phyloP scores from a whole-genome alignment of 2,329 filamentous ascomycete genomes.

The Fusarium marasasianum region DNA sequence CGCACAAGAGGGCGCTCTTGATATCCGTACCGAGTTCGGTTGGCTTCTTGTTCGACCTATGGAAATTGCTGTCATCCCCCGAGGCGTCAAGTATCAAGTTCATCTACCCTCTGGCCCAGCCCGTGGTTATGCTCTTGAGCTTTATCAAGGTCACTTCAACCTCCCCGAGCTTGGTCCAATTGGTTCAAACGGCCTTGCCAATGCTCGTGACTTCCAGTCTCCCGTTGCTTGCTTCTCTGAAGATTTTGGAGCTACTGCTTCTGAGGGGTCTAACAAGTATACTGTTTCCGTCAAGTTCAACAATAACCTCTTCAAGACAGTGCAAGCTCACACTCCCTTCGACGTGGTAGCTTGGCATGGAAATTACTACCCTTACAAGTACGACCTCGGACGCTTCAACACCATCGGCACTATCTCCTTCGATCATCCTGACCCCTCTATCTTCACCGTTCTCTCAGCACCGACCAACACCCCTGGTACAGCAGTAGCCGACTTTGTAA shows the following conservation, averaged over 20 bases:
- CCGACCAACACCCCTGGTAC: slow-evolving; percentile 69
- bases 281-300: slow-evolving; percentile 72
- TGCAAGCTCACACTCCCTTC: slow-evolving; percentile 77
- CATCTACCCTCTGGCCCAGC: slow-evolving; percentile 68
- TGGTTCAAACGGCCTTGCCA: slow-evolving; percentile 78
- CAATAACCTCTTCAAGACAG: slow-evolving; percentile 71
- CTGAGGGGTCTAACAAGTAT: slow-evolving; percentile 50
- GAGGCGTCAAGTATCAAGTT: slow-evolving; percentile 79
- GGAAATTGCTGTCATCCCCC: slow-evolving; percentile 80
- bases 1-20: slow-evolving; percentile 76
- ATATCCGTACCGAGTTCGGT: slow-evolving; percentile 82
- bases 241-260: slow-evolving; percentile 57
- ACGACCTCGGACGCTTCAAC: slow-evolving; percentile 81
- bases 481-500: slow-evolving; percentile 75
- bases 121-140: slow-evolving; percentile 78
- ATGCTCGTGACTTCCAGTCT: slow-evolving; percentile 78
- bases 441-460: slow-evolving; percentile 77
- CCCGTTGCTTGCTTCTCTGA: slow-evolving; percentile 76
- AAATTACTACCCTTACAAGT: slow-evolving; percentile 83
- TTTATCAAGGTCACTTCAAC: slow-evolving; percentile 76
- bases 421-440: slow-evolving; percentile 81
- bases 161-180: slow-evolving; percentile 79
- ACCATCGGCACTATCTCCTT: slow-evolving; percentile 77
- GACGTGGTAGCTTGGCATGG: slow-evolving; percentile 85
- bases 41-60: slow-evolving; percentile 78